Base-by-base conservation (phyloP, 192 early-diverging fungal species). In the Entomortierella beljakovae region DNA sequence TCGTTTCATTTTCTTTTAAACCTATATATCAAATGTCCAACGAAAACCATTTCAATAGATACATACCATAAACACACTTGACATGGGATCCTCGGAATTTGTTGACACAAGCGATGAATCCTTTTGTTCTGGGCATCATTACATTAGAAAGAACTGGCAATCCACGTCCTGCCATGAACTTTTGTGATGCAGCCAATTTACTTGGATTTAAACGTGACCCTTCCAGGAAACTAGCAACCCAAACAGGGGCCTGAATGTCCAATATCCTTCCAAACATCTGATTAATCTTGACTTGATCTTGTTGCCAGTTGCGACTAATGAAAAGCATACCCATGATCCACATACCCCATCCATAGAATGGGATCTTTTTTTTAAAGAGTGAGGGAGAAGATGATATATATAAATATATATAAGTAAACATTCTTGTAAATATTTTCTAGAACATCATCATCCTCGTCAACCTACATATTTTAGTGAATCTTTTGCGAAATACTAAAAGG, bases 291-390 rank as follows among this genome's bases (percentile, higher is more conserved):
- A 64, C 38, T 55, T 88, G 82, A 53, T 88, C 87, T 54, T 82
- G 76, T 33, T 81, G 70, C 87, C 87, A 88, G 51, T 87, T 88
- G 52, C 87, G 72, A 59, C 70, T 82, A 31, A 88, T 84, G 66
- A 87, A 88, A 32, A 88, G 43, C 83, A 88, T 85, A 40, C 87
- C 87, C 65, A 85, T 85, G 40, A 88, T 83, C 87, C 85, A 87
- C 87, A 88, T 88, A 32, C 87, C 87, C 81, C 82, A 87, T 42
- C 87, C 87, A 72, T 87, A 88, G 64, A 88, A 88, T 10, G 87
- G 87, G 59, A 88, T 79, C 87, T 88, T n/a, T n/a, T n/a, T n/a
- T n/a, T n/a, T n/a, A n/a, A n/a, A n/a, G n/a, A n/a, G n/a, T n/a
- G n/a, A n/a, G n/a, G n/a, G n/a, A n/a, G n/a, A 80, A 1, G 43